These are phyloP conservation scores for Gaultheria prostrata DNA, from an alignment of 148 eudicot species.

Conservation along the genomic window DNA sequence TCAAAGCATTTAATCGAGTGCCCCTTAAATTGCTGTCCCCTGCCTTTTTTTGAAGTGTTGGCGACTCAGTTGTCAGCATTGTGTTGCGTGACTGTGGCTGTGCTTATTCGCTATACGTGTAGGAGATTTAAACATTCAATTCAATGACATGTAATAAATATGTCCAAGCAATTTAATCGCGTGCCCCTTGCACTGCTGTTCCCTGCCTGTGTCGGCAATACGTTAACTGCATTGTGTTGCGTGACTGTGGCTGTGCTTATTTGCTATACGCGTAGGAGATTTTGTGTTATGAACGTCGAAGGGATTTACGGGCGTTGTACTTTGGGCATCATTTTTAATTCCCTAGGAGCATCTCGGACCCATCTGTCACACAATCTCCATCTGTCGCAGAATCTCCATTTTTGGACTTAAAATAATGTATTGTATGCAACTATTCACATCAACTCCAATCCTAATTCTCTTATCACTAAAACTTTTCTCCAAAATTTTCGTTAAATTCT, in stretches of 20 bases:
- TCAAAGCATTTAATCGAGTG: background rate
- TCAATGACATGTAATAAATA: background rate
- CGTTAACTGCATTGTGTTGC: background rate
- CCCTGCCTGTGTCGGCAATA: background rate
- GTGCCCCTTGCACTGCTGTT: background rate
- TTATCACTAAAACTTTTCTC: too few species aligned
- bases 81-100: background rate
- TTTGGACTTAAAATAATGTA: too few species aligned
- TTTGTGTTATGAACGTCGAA: background rate
- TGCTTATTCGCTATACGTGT: background rate
- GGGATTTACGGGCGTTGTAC: background rate
- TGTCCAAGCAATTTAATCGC: background rate
- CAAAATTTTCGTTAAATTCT: too few species aligned
- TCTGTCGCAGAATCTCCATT: too few species aligned
- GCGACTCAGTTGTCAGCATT: background rate
- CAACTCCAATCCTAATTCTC: too few species aligned
- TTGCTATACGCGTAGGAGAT: background rate
- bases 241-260: background rate
- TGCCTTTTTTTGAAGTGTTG: background rate
- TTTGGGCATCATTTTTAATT: too few species aligned
- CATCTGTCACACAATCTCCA: too few species aligned
- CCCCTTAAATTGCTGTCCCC: background rate
- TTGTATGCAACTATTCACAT: too few species aligned
- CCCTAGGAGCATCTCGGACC: too few species aligned
- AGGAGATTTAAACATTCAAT: background rate